Evolutionary conservation across 2,329 filamentous ascomycete genomes (phyloP), one percentile per base, ranked within the genome.

Genomic region (Dactylonectria macrodidyma): DNA sequence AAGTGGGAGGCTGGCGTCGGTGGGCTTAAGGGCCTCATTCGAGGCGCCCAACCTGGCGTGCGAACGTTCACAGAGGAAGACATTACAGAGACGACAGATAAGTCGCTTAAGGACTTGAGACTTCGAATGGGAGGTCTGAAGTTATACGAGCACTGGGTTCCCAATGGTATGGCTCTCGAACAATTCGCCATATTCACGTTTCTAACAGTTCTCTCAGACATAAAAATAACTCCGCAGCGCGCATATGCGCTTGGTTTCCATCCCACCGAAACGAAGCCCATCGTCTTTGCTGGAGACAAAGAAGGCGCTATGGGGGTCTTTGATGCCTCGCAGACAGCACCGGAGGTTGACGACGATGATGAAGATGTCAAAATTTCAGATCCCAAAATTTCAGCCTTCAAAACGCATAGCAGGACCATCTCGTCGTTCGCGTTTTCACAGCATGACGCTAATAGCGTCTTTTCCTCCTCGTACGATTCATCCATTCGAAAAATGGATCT

Each of bases 271-370:
- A 90, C 95, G 3, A 98, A 98, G 76, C 91, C 95, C 0, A 85
- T 99, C 3, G 88, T 98, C 1, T 97, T 99, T 78, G 95, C 95
- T 0, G 95, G 95, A 11, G 96, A 99, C 76, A 99, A 99, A 79
- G 88, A 97, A 71, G 95, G 96, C 1, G 93, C 94, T 26, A 86
- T 98, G 66, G 96, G 96, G 0, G 89, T 99, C 1, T 95, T 98
- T 62, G 95, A 99, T 77, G 95, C 92, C 1, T 95, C 93, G 0
- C 94, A 97, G 72, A 87, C 88, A 3, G 83, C 84, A 2, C 82
- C 86, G n/a, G 83, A 87, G 5, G 84, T 87, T 16, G 89, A 91
- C 64, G 88, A 89, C 9, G 91, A 93, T 4, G 91, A 93, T 33
- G 92, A 93, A 9, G 92, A 93, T 2, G 86, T 86, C 1, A 88